A percentile compares a stretch with the other conserved stretches of the same genome.
Conservation (phyloP, 768 basidiomycete species). For the Kockovaella imperatae region DNA sequence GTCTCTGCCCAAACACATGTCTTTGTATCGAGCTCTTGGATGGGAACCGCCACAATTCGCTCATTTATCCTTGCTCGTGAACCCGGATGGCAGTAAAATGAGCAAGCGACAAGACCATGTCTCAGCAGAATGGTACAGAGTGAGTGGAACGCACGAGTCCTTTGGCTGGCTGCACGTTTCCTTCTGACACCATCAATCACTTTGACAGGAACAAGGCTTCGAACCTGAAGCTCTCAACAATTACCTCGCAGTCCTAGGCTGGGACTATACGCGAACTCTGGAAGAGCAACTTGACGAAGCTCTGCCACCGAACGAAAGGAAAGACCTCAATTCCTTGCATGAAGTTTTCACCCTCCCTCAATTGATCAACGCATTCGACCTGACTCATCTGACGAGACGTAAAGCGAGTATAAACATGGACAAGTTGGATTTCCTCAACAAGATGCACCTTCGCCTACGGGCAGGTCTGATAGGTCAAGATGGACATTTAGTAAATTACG, state of each 20-base stretch:
- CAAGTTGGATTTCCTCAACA: constrained; percentile 83
- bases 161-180: background rate
- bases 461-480: constrained; percentile 52
- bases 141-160: constrained; percentile 45
- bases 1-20: constrained; percentile 82
- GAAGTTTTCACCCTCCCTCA: constrained; percentile 49
- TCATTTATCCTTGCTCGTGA: constrained; percentile 82
- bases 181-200: background rate
- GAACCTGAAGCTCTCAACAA: constrained; percentile 83
- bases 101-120: constrained; percentile 90
- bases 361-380: constrained; percentile 72
- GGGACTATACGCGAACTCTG: constrained; percentile 51
- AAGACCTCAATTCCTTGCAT: constrained; percentile 25
- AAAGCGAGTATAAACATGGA: constrained; percentile 69
- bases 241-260: constrained; percentile 90
- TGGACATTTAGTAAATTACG: constrained; percentile 14
- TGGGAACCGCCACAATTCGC: constrained; percentile 71
- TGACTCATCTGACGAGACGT: constrained; percentile 67
- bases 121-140: constrained; percentile 76
- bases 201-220: constrained; percentile 55
- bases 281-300: background rate
- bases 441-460: constrained; percentile 63
- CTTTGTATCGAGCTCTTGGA: constrained; percentile 71
- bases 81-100: constrained; percentile 86
- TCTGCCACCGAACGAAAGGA: constrained; percentile 22